Evolutionary conservation across 2,329 filamentous ascomycete genomes (phyloP), one percentile per base, ranked within the genome.

Genomic region (Sphaerulina vaccinii): DNA sequence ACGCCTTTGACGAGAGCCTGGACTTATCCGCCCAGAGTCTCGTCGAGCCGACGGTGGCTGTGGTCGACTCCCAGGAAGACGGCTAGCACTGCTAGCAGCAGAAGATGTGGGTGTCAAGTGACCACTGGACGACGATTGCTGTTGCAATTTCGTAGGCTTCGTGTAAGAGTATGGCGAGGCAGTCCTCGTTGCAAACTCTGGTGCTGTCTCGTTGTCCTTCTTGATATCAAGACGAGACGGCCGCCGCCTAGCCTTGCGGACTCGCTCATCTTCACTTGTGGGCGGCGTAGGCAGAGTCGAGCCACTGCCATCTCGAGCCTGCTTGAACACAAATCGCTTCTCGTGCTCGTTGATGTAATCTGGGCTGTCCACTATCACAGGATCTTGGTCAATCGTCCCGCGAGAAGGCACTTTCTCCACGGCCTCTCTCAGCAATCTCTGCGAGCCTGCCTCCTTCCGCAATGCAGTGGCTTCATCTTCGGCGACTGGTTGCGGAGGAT

Each of bases 401-500:
- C 80, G 80, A 51, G 79, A 78, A 43, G 77, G 75, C 22, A 80
- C 77, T 52, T 85, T 85, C 84, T 49, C 65, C 51, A 73, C 48
- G 58, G 62, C 37, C 60, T 67, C 44, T 59, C 58, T 60, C 32
- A 68, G 54, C 29, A 68, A 59, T 27, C 64, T 60, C 22, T 70
- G 69, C 37, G 67, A 62, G 21, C 75, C 74, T 61, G 80, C 70
- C 65, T 90, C 87, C 65, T 77, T 82, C 5, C 79, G 79, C 32
- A 88, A 69, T 6, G 86, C 81, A 11, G 74, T 76, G 13, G 66
- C 72, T 67, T 89, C 87, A 65, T 90, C 86, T 66, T 91, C 87
- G 41, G 86, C 85, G 29, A 70, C 83, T 3, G 86, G 84, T 15
- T 76, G 75, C 1, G 85, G 86, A 5, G 85, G 83, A 65, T 74